Conservation (phyloP, 106 monocot genomes). For the Vanilla planifolia region DNA sequence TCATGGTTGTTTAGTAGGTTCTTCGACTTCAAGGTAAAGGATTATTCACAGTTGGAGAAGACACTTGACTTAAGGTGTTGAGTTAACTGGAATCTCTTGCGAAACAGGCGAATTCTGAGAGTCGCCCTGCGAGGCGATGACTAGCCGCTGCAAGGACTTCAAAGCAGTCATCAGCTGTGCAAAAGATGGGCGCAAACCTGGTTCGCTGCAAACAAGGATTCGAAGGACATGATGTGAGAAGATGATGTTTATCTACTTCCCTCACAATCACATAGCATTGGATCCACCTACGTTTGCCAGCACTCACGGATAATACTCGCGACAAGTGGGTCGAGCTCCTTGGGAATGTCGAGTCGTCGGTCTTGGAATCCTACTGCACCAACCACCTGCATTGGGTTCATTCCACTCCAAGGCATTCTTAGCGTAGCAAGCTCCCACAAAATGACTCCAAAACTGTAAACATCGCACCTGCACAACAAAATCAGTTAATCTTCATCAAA, state of each 20-base stretch:
- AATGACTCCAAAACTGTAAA: constrained; percentile 97
- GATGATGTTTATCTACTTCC: too few relatives aligned
- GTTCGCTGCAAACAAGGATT: constrained; percentile 50
- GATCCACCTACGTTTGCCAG: constrained; percentile 74
- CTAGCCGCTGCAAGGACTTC: constrained; percentile 65
- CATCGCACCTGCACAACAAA: constrained; percentile 89
- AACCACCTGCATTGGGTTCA: constrained; percentile 99
- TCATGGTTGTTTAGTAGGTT: neutral
- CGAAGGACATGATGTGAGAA: neutral
- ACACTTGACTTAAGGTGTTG: constrained; percentile 31
- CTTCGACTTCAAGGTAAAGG: neutral
- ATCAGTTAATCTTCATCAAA: too few relatives aligned
- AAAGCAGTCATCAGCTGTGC: constrained; percentile 60
- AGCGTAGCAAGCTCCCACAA: constrained; percentile 96
- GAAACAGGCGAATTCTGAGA: constrained; percentile 34
- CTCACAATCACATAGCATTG: too few relatives aligned
- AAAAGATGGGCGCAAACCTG: constrained; percentile 88
- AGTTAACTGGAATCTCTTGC: constrained; percentile 63
- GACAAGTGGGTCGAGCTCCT: constrained; percentile 87
- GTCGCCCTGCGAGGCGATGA: constrained; percentile 49
- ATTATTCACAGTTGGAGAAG: constrained; percentile 5
- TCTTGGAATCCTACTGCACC: constrained; percentile 98
- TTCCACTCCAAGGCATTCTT: constrained; percentile 92
- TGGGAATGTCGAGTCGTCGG: constrained; percentile 86
- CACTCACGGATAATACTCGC: constrained; percentile 80